These are phyloP conservation scores for Colletotrichum euphorbiae DNA, from an alignment of 2,329 filamentous ascomycete species.

Conservation along the genomic window DNA sequence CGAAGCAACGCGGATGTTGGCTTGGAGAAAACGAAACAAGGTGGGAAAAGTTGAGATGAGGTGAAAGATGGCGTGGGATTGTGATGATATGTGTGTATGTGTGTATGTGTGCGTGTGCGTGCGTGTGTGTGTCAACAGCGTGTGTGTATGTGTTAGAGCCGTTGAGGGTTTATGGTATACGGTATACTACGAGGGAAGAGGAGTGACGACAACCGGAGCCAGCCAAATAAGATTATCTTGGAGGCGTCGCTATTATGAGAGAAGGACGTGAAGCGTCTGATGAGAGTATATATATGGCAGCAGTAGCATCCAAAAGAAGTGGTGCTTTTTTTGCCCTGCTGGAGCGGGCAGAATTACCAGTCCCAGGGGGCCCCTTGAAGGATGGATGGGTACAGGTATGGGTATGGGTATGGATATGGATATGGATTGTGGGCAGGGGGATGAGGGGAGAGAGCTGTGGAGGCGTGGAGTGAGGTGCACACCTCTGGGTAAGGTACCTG, in stretches of 20 bases:
- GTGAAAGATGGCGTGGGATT: conserved; percentile 22
- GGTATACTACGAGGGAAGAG: conserved; percentile 33
- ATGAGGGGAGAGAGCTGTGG: conserved; percentile 41
- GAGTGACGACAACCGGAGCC: conserved; percentile 27
- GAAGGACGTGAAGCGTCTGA: conserved; percentile 39
- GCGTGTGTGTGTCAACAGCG: conserved; percentile 16
- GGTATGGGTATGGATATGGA: conserved; percentile 32
- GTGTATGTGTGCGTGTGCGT: too few species aligned
- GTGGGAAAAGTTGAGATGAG: conserved; percentile 34
- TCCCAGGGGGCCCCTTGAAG: conserved; percentile 33
- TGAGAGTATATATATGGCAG: conserved; percentile 43
- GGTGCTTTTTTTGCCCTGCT: conserved; percentile 36
- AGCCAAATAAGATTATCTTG: conserved; percentile 38
- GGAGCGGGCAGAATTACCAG: conserved; percentile 18
- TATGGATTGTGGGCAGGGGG: conserved; percentile 41
- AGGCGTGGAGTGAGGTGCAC: conserved; percentile 40
- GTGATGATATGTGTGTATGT: background rate
- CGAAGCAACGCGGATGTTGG: conserved; percentile 5
- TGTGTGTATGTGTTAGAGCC: conserved; percentile 12
- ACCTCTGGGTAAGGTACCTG: conserved; percentile 38
- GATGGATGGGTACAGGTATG: background rate
- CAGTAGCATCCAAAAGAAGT: conserved; percentile 40
- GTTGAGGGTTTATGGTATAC: conserved; percentile 33
- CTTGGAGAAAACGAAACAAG: conserved; percentile 38
- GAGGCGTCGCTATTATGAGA: conserved; percentile 38